Base-by-base conservation (phyloP, 371 early-diverging fungal species). In the Amoeboradix gromovi region DNA sequence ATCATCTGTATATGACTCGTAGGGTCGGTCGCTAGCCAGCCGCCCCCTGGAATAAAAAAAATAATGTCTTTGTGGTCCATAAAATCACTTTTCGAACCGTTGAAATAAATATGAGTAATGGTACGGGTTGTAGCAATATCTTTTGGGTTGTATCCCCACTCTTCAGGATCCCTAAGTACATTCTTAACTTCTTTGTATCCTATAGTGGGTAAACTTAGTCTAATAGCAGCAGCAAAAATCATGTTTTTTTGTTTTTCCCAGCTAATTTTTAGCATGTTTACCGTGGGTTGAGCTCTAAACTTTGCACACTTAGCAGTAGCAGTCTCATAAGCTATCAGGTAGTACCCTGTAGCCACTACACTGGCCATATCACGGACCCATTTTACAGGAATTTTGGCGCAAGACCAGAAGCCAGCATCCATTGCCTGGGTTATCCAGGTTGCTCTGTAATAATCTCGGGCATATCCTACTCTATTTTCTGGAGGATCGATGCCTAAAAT, bases 341-440 rank as follows among this genome's bases (percentile, higher is more conserved):
- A 95, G 69, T 86, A 85, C 12, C 82, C 68, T 0, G 88, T 80
- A 72, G 92, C 89, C 2, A 91, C 67, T 1, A 92, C 72, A 0
- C 87, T 84, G 69, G 86, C 73, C 0, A 86, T 72, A 73, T 94
- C 87, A 5, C 90, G 81, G 29, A 91, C 71, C 72, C 80, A 79
- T 67, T 79, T 78, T 0, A 92, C 91, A 29, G 81, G 79, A 29
- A 93, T 77, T 31, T 80, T 74, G 86, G 90, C 88, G 12, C 91
- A 91, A 0, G 92, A 91, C 74, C 90, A 85, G 75, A 92, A 94
- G 0, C 94, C 96, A 0, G 94, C 96, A 73, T 95, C 94, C 29
- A 92, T 75, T 0, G 90, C 89, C 1, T 89, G 89, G 71, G 90
- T 73, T 48, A 94, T 80, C 88, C 90, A 92, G 0, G 92, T 85